Evolutionary conservation across 331 rosid genomes (phyloP).

Genomic region (Acacia pycnantha): DNA sequence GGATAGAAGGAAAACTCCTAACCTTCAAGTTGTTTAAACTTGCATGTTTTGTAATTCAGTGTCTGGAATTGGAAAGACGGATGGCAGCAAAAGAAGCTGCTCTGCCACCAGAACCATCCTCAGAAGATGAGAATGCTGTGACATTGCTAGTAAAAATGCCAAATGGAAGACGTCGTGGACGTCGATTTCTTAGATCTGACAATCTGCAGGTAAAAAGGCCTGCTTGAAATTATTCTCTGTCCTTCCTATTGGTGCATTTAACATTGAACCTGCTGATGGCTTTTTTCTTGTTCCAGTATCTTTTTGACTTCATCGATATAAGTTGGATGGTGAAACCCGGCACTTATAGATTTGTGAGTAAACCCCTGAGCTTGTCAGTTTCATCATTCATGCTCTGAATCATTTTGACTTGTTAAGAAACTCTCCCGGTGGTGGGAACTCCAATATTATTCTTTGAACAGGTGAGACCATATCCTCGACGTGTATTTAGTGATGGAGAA

Average conservation of each 20-base stretch:
- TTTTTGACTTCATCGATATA: constrained; percentile 83
- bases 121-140: constrained; percentile 74
- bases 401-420: not conserved
- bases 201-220: constrained; percentile 65
- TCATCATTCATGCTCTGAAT: not conserved
- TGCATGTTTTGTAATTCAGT: constrained; percentile 19
- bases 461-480: constrained; percentile 97
- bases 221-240: not conserved
- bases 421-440: not conserved
- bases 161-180: constrained; percentile 92
- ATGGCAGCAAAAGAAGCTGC: constrained; percentile 77
- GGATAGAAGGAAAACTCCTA: too few species aligned
- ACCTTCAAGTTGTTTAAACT: too few species aligned
- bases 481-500: constrained; percentile 71
- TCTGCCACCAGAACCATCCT: constrained; percentile 80
- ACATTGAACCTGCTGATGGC: constrained; percentile 24
- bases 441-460: constrained; percentile 28
- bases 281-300: constrained; percentile 57
- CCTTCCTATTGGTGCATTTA: not conserved
- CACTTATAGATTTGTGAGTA: constrained; percentile 87
- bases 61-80: constrained; percentile 81
- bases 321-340: constrained; percentile 80
- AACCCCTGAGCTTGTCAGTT: constrained; percentile 6
- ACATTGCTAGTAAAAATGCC: constrained; percentile 87
- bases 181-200: constrained; percentile 83